Base-by-base conservation (phyloP, 2,329 filamentous ascomycete species). In the Sordariomycetes sp. region DNA sequence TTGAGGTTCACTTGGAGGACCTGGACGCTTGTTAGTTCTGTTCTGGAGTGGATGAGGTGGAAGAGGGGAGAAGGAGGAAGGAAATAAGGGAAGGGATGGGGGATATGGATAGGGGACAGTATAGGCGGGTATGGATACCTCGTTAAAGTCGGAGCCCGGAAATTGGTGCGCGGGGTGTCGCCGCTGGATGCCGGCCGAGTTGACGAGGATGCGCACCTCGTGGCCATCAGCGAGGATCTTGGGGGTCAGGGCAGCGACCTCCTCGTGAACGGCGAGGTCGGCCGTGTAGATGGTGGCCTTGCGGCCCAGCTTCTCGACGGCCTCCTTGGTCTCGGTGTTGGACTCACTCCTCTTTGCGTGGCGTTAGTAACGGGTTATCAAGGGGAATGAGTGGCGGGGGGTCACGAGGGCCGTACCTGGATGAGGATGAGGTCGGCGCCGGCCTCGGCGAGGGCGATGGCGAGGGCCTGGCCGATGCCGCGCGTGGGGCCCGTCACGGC, bases 1-100 rank as follows among this genome's bases (percentile, higher is more conserved):
- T 81, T 88, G 53, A 96, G 82, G 73, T 97, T 97, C 55, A 96
- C 87, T 76, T 96, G 89, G 50, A 96, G 76, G 34, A 96, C 88
- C 79, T 79, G 22, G 37, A 24, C 8, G 40, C 18, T 37, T 53
- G 53, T 60, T 54, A 60, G 55, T 51, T 34, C 6, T 54, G 20
- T 12, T 57, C 4, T 59, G 12, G 34, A 37, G 40, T 46, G 40
- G 40, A 34, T 50, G 35, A 43, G 10, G 25, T 18, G 20, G 28
- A 34, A 37, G 6, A 53, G n/a, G 20, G 12, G 50, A 32, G 7
- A 57, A n/a, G 34, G 40, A 40, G 22, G 57, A 16, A 55, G 35
- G 25, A 50, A 57, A 7, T 8, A 22, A 25, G 24, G 16, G 16
- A 34, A 7, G 25, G 24, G 53, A 34, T 34, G 7, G n/a, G 51